Percentiles rank a stretch among this genome's conserved stretches.
Conservation (phyloP, 306 rosid species). For the Glycyrrhiza uralensis region DNA sequence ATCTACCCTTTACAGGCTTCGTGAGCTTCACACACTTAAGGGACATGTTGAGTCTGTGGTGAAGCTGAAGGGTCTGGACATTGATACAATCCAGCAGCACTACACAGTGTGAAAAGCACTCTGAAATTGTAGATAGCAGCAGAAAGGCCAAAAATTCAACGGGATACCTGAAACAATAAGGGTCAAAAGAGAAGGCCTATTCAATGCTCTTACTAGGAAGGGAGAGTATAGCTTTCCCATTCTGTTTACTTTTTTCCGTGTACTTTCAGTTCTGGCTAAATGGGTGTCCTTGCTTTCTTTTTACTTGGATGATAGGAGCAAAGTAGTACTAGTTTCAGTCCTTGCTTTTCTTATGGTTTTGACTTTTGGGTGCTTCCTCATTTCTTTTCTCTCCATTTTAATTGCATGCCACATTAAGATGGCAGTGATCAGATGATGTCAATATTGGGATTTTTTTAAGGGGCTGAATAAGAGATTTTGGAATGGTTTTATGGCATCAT, state of each 20-base stretch:
- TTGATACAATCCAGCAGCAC: constrained; percentile 94
- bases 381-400: constrained; percentile 6
- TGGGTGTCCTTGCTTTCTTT: constrained; percentile 38
- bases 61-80: constrained; percentile 94
- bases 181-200: constrained; percentile 32
- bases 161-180: constrained; percentile 19
- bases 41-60: constrained; percentile 98
- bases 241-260: constrained; percentile 21
- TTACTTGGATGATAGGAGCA: constrained; percentile 28
- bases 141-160: constrained; percentile 17
- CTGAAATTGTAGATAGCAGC: constrained; percentile 29
- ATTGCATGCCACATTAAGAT: constrained; percentile 6
- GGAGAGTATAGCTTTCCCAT: constrained; percentile 33
- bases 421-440: constrained; percentile 9
- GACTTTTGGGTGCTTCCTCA: constrained; percentile 23
- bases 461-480: constrained; percentile 18
- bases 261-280: constrained; percentile 37
- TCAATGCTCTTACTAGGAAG: constrained; percentile 19
- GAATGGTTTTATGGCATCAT: not conserved
- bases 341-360: constrained; percentile 10
- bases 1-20: constrained; percentile 57
- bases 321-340: constrained; percentile 29
- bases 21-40: constrained; percentile 90
- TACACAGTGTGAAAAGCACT: constrained; percentile 68
- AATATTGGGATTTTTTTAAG: constrained; percentile 19